Evolutionary conservation across 257 asterid genomes (phyloP).

Genomic region (Fraxinus pennsylvanica): DNA sequence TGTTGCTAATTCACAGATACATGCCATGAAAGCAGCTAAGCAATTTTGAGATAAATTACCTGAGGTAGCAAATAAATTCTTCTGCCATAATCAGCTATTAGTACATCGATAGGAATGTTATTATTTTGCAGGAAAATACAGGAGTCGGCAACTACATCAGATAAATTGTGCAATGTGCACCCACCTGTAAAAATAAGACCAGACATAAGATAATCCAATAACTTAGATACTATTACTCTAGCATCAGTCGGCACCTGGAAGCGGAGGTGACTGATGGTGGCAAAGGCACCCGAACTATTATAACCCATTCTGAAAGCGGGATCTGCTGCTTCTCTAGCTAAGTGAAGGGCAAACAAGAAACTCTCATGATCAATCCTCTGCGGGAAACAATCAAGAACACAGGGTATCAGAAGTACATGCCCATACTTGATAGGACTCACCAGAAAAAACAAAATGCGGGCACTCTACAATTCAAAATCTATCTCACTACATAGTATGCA

Average conservation of each 20-base stretch:
- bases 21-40: not conserved
- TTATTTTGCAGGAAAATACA: slow-evolving; percentile 59
- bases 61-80: slow-evolving; percentile 64
- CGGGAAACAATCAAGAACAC: slow-evolving; percentile 60
- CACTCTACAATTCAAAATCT: slow-evolving; percentile 20
- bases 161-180: slow-evolving; percentile 34
- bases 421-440: slow-evolving; percentile 87
- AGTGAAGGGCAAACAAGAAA: slow-evolving; percentile 54
- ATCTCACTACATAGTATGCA: not conserved
- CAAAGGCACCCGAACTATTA: slow-evolving; percentile 77
- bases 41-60: slow-evolving; percentile 34
- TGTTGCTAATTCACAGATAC: not conserved
- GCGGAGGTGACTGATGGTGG: slow-evolving; percentile 82
- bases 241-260: slow-evolving; percentile 59
- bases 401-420: slow-evolving; percentile 71
- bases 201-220: slow-evolving; percentile 58
- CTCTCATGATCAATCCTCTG: slow-evolving; percentile 55
- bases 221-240: slow-evolving; percentile 52
- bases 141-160: slow-evolving; percentile 53
- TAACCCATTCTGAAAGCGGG: slow-evolving; percentile 70
- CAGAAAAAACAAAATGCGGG: slow-evolving; percentile 32
- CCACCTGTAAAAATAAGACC: slow-evolving; percentile 69
- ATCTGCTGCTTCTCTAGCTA: slow-evolving; percentile 56
- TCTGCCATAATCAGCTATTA: slow-evolving; percentile 57
- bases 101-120: slow-evolving; percentile 61